Base-by-base conservation (phyloP, 78 protist genomes). In the Tieghemostelium lacteum region DNA sequence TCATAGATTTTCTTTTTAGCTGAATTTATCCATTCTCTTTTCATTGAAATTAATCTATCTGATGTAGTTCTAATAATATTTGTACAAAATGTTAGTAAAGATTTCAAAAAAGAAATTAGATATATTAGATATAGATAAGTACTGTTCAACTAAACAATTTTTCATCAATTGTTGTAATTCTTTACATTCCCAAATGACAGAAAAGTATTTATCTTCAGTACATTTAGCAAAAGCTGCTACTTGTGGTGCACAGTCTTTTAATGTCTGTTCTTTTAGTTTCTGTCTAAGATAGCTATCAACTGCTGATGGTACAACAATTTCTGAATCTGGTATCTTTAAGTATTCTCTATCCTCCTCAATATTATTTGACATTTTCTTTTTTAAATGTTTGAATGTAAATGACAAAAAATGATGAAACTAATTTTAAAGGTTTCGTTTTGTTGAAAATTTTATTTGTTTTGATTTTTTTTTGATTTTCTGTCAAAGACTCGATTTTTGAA, bases 111-210 rank as follows among this genome's bases (percentile, higher is more conserved):
- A 45, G 6, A 45, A 14, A 45, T 45, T 45, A 14, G 52, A 45
- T 45, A 45, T 45, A 14, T 6, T 45, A 45, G 52, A 45, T 45
- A 63, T 16, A 60, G 24, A 39, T 31, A 66, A 37, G 7, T 80
- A 80, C 88, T 67, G 65, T 67, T 71, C 64, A 45, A 36, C 1
- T 57, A 80, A 55, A 80, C 88, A 80, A 54, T 80, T 72, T 58
- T 67, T 80, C 88, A 80, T 80, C 10, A 66, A 29, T 80, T 80
- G 77, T 67, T 80, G 88, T 67, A 40, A 52, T 80, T 80, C 88
- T 67, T 62, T 80, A 57, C 88, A 80, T 67, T 80, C 88, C 88
- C 88, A 80, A 67, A 80, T 71, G 1, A 80, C 88, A 19, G 88
- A 80, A 26, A 80, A 36, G 16, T 54, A 67, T 67, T 80, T 80